Base-by-base conservation (phyloP, 1,284 basidiomycete genomes). In the Cutaneotrichosporon cavernicola region DNA sequence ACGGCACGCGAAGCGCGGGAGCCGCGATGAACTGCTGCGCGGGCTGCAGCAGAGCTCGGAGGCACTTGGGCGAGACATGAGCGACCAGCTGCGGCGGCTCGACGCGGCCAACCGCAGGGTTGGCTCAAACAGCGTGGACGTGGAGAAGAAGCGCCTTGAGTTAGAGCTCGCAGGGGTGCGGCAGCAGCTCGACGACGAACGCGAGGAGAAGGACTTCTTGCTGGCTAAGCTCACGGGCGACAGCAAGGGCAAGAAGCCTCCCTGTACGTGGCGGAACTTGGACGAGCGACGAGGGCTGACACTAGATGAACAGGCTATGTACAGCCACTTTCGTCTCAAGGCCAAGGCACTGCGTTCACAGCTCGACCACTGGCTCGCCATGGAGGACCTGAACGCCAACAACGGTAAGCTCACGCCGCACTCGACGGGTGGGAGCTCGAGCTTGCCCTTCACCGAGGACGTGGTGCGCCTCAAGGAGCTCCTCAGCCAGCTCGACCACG, bases 1-100 rank as follows among this genome's bases (percentile, higher is more conserved):
- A 78, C 63, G 40, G 61, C 52, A 22, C 38, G 16, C 36, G 22
- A 26, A 40, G 36, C 21, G 38, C n/a, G 30, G 38, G 30, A 63
- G 65, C 16, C 72, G 77, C 5, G 72, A 74, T 30, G 77, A 79
- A 53, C 65, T 79, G 21, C 65, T 79, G 10, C 71, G 76, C 4
- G 76, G 76, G 9, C 63, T 77, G 21, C 76, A 79, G 65, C 74
- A 77, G 62, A 73, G 72, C 18, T 71, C 75, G 62, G 77, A 78
- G 46, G 76, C 76, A 1, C 69, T 79, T 8, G 74, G 76, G 0
- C 63, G 68, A n/a, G 77, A 79, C 62, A 79, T 79, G 77, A 73
- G 72, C 7, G 74, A 78, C 58, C 75, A 76, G 59, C 65, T 78
- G 4, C 69, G 73, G 16, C 72, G 72, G 49, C 69, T 79, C 13